Conservation (phyloP, 768 basidiomycete species). For the Myochromella boudieri region DNA sequence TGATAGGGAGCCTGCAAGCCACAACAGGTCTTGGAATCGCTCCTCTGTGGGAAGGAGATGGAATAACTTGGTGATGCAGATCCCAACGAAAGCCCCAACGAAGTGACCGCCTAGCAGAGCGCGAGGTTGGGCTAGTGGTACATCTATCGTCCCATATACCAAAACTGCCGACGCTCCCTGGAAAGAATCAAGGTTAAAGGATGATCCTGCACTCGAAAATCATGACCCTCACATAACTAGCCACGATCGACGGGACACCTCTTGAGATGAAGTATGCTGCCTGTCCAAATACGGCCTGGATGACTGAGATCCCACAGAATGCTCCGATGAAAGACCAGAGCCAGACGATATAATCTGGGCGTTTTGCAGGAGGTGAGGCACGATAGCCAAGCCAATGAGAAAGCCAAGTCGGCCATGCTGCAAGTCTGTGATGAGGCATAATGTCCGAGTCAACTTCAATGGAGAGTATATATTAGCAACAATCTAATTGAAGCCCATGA, state of each 20-base stretch:
- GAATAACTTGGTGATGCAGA: slow-evolving; percentile 53
- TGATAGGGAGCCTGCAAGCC: slow-evolving; percentile 49
- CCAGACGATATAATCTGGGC: slow-evolving; percentile 38
- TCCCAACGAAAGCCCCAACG: slow-evolving; percentile 45
- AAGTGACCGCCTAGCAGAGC: slow-evolving; percentile 52
- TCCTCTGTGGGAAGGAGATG: slow-evolving; percentile 41
- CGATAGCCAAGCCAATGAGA: slow-evolving; percentile 48
- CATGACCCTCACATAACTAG: slow-evolving; percentile 41
- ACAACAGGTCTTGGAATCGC: slow-evolving; percentile 42
- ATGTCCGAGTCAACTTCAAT: too few relatives aligned
- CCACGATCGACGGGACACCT: slow-evolving; percentile 45
- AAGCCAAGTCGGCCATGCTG: slow-evolving; percentile 34
- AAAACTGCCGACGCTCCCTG: slow-evolving; percentile 59
- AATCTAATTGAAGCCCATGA: too few relatives aligned
- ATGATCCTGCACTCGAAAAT: not conserved
- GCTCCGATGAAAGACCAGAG: slow-evolving; percentile 55
- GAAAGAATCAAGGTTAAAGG: not conserved
- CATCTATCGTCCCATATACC: slow-evolving; percentile 52
- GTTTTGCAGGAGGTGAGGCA: slow-evolving; percentile 27
- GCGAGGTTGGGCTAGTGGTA: slow-evolving; percentile 53
- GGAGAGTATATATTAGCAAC: too few relatives aligned
- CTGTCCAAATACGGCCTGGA: slow-evolving; percentile 51
- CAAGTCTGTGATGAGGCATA: slow-evolving; percentile 22
- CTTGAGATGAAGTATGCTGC: slow-evolving; percentile 45
- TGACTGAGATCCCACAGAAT: slow-evolving; percentile 46